These are phyloP conservation scores for Podospora comata DNA, from an alignment of 495 filamentous ascomycete genomes.

Conservation along the genomic window DNA sequence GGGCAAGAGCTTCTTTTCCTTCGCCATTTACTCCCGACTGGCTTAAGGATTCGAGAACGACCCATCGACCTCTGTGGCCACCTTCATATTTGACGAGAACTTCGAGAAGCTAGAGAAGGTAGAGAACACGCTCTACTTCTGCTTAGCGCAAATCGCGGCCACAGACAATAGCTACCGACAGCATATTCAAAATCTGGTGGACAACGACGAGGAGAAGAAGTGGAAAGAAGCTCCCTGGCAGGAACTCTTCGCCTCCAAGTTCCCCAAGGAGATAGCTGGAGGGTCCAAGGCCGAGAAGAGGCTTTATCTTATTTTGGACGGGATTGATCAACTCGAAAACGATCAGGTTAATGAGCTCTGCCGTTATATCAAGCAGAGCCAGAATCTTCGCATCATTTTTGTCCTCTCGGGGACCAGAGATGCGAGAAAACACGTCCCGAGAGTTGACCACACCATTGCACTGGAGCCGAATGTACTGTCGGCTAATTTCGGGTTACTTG, in stretches of 20 bases:
- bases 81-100: constrained; percentile 10
- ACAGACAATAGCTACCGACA: constrained; percentile 8
- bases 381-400: not conserved
- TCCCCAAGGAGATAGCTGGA: not conserved
- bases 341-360: not conserved
- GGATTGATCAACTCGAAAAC: constrained; percentile 5
- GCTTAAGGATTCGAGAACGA: not conserved
- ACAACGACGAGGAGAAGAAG: not conserved
- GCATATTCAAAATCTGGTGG: constrained; percentile 5
- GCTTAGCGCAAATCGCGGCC: not conserved
- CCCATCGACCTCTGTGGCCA: not conserved
- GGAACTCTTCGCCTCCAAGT: not conserved
- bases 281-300: not conserved
- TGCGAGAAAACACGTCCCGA: not conserved
- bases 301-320: constrained; percentile 4
- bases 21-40: constrained; percentile 1
- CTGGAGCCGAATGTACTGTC: not conserved
- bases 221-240: constrained; percentile 6
- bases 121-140: constrained; percentile 8
- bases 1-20: constrained; percentile 11
- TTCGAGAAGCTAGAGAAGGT: constrained; percentile 2
- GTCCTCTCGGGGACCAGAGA: not conserved
- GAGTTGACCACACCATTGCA: not conserved
- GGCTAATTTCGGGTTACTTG: constrained; percentile 3
- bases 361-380: not conserved